phyloP scores from a whole-genome alignment of 2,329 filamentous ascomycete species.

The Neonectria ditissima region DNA sequence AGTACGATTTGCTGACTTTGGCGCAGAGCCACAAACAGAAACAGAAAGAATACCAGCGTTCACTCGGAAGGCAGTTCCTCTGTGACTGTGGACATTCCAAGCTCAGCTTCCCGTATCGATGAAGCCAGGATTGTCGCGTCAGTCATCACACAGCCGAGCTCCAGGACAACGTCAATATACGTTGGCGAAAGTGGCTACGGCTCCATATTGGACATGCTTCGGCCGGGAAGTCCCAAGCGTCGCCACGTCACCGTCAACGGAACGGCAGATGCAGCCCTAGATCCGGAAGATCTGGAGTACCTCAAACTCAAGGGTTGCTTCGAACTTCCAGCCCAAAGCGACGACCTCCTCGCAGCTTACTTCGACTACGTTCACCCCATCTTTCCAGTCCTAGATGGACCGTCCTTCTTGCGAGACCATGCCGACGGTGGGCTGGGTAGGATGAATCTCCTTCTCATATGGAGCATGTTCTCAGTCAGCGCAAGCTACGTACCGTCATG shows the following conservation, averaged over 20 bases:
- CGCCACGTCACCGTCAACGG: background rate
- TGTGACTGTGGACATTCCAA: background rate
- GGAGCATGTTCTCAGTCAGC: constrained; percentile 5
- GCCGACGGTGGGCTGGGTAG: background rate
- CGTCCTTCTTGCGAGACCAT: background rate
- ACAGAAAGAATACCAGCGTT: background rate
- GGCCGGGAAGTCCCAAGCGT: background rate
- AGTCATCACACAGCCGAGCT: background rate
- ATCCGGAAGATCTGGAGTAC: background rate
- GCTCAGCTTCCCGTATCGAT: background rate
- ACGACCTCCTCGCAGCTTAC: constrained; percentile 9
- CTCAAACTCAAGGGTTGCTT: constrained; percentile 8
- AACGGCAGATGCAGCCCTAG: background rate
- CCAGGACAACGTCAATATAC: background rate
- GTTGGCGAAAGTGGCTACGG: background rate
- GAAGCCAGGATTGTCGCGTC: background rate
- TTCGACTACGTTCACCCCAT: constrained; percentile 10
- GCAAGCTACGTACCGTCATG: background rate
- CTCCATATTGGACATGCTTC: background rate
- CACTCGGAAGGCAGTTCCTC: background rate
- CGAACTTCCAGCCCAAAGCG: background rate
- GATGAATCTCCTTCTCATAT: background rate
- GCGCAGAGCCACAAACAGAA: background rate
- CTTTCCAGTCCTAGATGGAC: constrained; percentile 7
- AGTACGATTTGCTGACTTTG: background rate